Conservation (phyloP, 2,329 filamentous ascomycete genomes). For the Ciborinia camelliae region DNA sequence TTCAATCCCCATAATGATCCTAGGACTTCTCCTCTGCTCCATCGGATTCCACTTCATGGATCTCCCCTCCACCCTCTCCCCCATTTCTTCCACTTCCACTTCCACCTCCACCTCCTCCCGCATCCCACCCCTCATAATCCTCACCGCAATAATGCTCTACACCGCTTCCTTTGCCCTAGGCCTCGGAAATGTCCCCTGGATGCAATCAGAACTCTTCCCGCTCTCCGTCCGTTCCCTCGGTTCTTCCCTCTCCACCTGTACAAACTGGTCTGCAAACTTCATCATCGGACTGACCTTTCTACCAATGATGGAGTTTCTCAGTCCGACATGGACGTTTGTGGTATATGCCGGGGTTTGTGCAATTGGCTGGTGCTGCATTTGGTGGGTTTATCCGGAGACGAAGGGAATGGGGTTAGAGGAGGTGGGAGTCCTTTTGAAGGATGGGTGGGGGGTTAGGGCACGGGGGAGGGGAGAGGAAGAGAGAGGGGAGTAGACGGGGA, state of each 20-base stretch:
- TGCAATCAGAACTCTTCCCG: slow-evolving; percentile 90
- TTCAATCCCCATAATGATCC: slow-evolving; percentile 80
- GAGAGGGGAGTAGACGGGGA: neutral
- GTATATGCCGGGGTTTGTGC: slow-evolving; percentile 73
- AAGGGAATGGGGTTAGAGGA: slow-evolving; percentile 79
- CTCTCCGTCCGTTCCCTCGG: slow-evolving; percentile 69
- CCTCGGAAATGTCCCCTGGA: slow-evolving; percentile 91
- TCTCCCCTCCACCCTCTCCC: slow-evolving; percentile 28
- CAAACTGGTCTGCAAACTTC: slow-evolving; percentile 87
- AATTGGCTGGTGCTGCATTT: slow-evolving; percentile 64
- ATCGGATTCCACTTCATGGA: slow-evolving; percentile 64
- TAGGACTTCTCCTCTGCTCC: slow-evolving; percentile 68
- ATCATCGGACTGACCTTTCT: slow-evolving; percentile 82
- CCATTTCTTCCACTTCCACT: slow-evolving; percentile 5
- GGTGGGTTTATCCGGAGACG: slow-evolving; percentile 81
- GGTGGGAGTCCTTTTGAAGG: slow-evolving; percentile 64
- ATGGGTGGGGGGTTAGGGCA: slow-evolving; percentile 68
- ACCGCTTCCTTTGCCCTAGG: slow-evolving; percentile 84
- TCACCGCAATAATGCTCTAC: slow-evolving; percentile 75
- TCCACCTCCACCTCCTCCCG: slow-evolving; percentile 30
- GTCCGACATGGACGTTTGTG: slow-evolving; percentile 73
- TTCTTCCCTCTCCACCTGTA: slow-evolving; percentile 70
- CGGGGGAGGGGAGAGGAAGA: slow-evolving; percentile 30
- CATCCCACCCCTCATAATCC: slow-evolving; percentile 54
- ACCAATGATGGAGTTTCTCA: slow-evolving; percentile 76